Percentiles rank a stretch among this genome's conserved stretches.
Evolutionary conservation across 108 stramenopile species (phyloP).

Genomic region (Skeletonema marinoi): DNA sequence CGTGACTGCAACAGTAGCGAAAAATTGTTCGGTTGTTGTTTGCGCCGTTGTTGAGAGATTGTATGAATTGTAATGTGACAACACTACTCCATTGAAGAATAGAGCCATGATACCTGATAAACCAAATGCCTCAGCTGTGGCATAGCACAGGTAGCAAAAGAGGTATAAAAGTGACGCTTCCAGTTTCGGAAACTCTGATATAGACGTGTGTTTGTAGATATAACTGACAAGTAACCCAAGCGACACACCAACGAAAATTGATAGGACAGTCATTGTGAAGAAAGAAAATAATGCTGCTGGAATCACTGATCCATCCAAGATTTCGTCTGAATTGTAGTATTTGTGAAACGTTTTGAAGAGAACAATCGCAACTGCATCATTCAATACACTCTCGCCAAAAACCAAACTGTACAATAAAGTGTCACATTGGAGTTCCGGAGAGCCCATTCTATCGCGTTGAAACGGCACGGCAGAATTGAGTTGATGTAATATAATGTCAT

Average conservation of each 20-base stretch:
- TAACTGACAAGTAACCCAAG: slow-evolving; percentile 84
- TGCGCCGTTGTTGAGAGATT: slow-evolving; percentile 87
- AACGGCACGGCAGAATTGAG: not conserved
- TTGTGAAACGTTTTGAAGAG: slow-evolving; percentile 93
- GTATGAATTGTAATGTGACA: slow-evolving; percentile 95
- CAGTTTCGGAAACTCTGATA: slow-evolving; percentile 88
- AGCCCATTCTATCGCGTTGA: slow-evolving; percentile 30
- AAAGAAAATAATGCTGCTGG: slow-evolving; percentile 78
- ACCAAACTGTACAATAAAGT: slow-evolving; percentile 93
- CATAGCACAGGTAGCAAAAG: slow-evolving; percentile 94
- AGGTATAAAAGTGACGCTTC: slow-evolving; percentile 94
- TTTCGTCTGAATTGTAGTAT: slow-evolving; percentile 81
- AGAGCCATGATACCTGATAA: slow-evolving; percentile 96
- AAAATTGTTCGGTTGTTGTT: slow-evolving; percentile 91
- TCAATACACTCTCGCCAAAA: slow-evolving; percentile 97
- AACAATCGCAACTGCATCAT: slow-evolving; percentile 98
- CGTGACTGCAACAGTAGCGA: slow-evolving; percentile 88
- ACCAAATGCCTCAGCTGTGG: slow-evolving; percentile 87
- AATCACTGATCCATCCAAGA: slow-evolving; percentile 60
- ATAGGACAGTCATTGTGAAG: slow-evolving; percentile 55
- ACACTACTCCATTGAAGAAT: slow-evolving; percentile 93
- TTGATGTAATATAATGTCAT: not conserved
- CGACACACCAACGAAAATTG: slow-evolving; percentile 83
- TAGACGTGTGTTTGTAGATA: slow-evolving; percentile 87
- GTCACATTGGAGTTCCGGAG: slow-evolving; percentile 89